phyloP scores from a whole-genome alignment of 2,329 filamentous ascomycete genomes.

The Alternaria sp. region DNA sequence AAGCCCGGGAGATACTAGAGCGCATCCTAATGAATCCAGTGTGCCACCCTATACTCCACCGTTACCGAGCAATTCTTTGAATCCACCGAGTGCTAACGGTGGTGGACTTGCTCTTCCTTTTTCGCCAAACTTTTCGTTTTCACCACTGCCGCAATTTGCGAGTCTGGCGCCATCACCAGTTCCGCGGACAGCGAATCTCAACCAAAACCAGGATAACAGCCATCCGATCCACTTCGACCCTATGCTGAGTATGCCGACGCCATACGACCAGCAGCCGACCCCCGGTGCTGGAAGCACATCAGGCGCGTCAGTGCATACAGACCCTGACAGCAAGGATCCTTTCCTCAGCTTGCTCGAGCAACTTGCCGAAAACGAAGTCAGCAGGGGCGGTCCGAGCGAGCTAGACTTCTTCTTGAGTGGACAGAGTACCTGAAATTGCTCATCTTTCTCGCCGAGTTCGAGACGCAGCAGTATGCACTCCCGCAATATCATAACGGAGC shows the following conservation, averaged over 20 bases:
- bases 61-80: slow-evolving; percentile 26
- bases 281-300: slow-evolving; percentile 55
- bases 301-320: slow-evolving; percentile 51
- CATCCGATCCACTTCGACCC: slow-evolving; percentile 41
- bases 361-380: slow-evolving; percentile 80
- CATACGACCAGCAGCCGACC: slow-evolving; percentile 55
- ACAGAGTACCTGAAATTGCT: slow-evolving; percentile 34
- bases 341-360: slow-evolving; percentile 83
- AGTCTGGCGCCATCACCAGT: slow-evolving; percentile 44
- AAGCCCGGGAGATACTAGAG: slow-evolving; percentile 32
- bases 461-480: neutral
- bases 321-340: slow-evolving; percentile 73
- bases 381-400: slow-evolving; percentile 73
- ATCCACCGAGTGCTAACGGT: slow-evolving; percentile 26
- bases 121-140: slow-evolving; percentile 53
- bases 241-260: slow-evolving; percentile 53
- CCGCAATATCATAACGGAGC: slow-evolving; percentile 7
- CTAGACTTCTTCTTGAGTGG: slow-evolving; percentile 76
- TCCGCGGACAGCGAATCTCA: slow-evolving; percentile 29
- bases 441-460: slow-evolving; percentile 7
- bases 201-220: slow-evolving; percentile 25
- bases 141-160: slow-evolving; percentile 44
- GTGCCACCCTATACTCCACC: slow-evolving; percentile 42
- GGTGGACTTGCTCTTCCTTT: slow-evolving; percentile 46
- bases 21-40: slow-evolving; percentile 30